Conservation (phyloP, 2,329 filamentous ascomycete species). For the Tolypocladium inflatum region DNA sequence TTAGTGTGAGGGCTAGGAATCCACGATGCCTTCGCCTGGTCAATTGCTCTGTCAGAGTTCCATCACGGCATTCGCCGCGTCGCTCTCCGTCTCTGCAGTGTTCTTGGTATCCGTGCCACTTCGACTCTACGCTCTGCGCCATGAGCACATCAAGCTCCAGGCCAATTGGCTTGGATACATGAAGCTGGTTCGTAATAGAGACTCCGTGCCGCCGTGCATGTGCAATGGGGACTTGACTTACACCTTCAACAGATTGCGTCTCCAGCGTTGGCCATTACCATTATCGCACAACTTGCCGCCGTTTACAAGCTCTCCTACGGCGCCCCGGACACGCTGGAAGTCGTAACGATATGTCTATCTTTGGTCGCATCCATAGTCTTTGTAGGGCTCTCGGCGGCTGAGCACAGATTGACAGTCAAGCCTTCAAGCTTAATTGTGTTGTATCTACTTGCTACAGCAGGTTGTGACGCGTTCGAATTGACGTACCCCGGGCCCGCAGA, state of each 20-base stretch:
- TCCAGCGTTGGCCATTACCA: neutral
- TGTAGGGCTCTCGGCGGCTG: neutral
- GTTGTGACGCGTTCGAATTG: neutral
- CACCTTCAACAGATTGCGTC: neutral
- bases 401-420: neutral
- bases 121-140: neutral
- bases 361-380: neutral
- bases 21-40: neutral
- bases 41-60: neutral
- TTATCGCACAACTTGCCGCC: neutral
- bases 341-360: neutral
- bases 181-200: neutral
- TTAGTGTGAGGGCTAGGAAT: neutral
- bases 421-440: neutral
- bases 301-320: neutral
- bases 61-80: neutral
- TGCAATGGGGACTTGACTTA: neutral
- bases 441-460: neutral
- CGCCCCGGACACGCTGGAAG: neutral
- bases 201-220: neutral
- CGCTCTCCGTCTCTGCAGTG: neutral
- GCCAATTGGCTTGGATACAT: neutral
- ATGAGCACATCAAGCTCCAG: neutral
- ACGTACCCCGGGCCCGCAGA: neutral
- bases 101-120: neutral